Conservation (phyloP, 106 monocot species). For the Platanthera guangdongensis region DNA sequence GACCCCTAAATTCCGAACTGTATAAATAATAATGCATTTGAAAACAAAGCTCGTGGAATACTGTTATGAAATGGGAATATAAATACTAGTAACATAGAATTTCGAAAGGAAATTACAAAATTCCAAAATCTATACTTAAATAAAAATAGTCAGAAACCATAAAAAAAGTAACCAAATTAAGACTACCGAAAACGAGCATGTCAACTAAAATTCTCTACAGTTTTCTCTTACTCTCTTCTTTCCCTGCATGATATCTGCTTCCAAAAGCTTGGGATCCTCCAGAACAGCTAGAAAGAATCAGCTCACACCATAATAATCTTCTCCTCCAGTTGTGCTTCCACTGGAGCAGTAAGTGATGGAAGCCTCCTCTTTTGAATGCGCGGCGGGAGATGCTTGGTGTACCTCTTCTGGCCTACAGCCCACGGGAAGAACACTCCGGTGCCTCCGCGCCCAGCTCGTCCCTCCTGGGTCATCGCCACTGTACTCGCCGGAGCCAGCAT, state of each 20-base stretch:
- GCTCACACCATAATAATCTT: neutral
- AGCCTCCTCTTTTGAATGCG: slow-evolving; percentile 58
- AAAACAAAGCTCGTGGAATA: neutral
- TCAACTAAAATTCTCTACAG: neutral
- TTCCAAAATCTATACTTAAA: neutral
- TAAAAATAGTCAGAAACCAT: neutral
- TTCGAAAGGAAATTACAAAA: neutral
- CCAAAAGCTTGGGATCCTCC: neutral
- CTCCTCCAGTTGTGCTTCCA: slow-evolving; percentile 16
- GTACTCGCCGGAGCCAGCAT: slow-evolving; percentile 23
- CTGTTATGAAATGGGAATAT: neutral
- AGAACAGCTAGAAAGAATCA: neutral
- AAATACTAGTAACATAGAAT: neutral
- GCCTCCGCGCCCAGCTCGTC: slow-evolving; percentile 19
- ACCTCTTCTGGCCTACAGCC: slow-evolving; percentile 53
- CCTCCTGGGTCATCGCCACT: slow-evolving; percentile 12
- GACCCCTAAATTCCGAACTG: no score
- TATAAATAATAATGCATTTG: no score
- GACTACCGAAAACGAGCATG: neutral
- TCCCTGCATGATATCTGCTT: neutral
- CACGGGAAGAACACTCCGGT: slow-evolving; percentile 72
- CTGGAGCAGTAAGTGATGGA: slow-evolving; percentile 22
- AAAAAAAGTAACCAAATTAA: neutral
- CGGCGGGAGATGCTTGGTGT: slow-evolving; percentile 65
- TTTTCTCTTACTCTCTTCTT: neutral